Conservation (phyloP, 2,329 filamentous ascomycete species). For the Tolypocladium ovalisporum region DNA sequence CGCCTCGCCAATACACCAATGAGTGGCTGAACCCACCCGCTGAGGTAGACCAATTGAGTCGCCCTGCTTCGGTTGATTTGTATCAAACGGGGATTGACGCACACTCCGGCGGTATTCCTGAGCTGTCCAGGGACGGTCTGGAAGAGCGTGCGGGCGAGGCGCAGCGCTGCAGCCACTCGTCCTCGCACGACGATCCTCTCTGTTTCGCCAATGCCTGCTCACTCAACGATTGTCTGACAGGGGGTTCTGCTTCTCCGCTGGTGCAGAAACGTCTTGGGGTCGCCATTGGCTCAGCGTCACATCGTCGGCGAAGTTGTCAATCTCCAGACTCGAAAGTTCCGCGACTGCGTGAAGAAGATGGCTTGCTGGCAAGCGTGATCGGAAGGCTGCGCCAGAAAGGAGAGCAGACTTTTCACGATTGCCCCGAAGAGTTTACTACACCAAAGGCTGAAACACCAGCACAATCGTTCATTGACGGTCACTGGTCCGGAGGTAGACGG, state of each 20-base stretch:
- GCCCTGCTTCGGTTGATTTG: slow-evolving; percentile 5
- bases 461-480: neutral
- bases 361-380: slow-evolving; percentile 14
- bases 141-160: slow-evolving; percentile 6
- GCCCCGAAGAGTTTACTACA: neutral
- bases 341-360: slow-evolving; percentile 3
- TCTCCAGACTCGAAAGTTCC: slow-evolving; percentile 3
- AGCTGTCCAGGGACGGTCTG: slow-evolving; percentile 1
- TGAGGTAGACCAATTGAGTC: slow-evolving; percentile 7
- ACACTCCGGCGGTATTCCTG: slow-evolving; percentile 8
- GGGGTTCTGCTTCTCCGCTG: neutral
- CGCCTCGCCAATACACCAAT: slow-evolving; percentile 17
- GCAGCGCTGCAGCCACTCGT: slow-evolving; percentile 5
- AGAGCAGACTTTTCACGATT: slow-evolving; percentile 13
- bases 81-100: slow-evolving; percentile 21
- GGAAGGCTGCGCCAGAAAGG: slow-evolving; percentile 16
- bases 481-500: neutral
- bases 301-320: slow-evolving; percentile 15
- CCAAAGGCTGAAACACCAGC: neutral
- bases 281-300: slow-evolving; percentile 13
- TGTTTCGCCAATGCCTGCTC: neutral
- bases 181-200: slow-evolving; percentile 15
- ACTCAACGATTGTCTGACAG: neutral
- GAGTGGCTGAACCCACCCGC: slow-evolving; percentile 19
- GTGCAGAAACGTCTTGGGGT: slow-evolving; percentile 10